These are phyloP conservation scores for Syncephalastrum sp. DNA, from an alignment of 371 early-diverging fungal species.

Conservation along the genomic window DNA sequence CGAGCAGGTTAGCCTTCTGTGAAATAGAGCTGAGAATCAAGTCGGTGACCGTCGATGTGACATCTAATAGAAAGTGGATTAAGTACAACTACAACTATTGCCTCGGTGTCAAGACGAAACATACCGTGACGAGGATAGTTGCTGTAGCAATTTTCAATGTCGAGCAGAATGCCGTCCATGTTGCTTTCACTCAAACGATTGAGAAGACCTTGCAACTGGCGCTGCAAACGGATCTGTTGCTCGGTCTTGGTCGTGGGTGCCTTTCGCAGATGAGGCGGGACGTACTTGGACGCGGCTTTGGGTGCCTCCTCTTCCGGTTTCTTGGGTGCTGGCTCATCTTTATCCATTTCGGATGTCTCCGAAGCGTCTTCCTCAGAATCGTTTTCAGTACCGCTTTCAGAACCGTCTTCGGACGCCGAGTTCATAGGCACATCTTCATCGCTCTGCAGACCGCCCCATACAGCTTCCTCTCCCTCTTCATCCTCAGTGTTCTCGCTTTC, in stretches of 20 bases:
- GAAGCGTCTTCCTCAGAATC: too few species aligned
- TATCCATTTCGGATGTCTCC: too few species aligned
- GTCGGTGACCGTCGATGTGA: constrained; percentile 81
- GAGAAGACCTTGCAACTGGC: constrained; percentile 82
- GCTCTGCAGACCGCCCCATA: constrained; percentile 5
- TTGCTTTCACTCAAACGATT: constrained; percentile 91
- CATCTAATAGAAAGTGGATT: constrained; percentile 48
- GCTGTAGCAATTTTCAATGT: constrained; percentile 78
- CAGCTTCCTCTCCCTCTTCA: constrained; percentile 28
- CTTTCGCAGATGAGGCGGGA: constrained; percentile 90
- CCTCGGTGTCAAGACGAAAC: background rate
- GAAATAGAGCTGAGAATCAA: constrained; percentile 74
- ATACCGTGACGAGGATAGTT: constrained; percentile 81
- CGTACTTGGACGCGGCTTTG: constrained; percentile 58
- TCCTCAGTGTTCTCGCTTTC: constrained; percentile 12
- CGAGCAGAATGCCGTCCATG: constrained; percentile 79
- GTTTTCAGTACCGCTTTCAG: too few species aligned
- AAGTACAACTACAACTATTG: background rate
- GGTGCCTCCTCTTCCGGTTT: constrained; percentile 6
- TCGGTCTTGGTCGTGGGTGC: constrained; percentile 54
- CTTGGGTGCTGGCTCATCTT: too few species aligned
- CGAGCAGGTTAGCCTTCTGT: constrained; percentile 80
- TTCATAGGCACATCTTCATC: too few species aligned
- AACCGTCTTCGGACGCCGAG: too few species aligned
- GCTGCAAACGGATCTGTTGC: constrained; percentile 67